Evolutionary conservation across 2,329 filamentous ascomycete species (phyloP), one percentile per base, ranked within the genome.

Genomic region (Aspergillus sp.): DNA sequence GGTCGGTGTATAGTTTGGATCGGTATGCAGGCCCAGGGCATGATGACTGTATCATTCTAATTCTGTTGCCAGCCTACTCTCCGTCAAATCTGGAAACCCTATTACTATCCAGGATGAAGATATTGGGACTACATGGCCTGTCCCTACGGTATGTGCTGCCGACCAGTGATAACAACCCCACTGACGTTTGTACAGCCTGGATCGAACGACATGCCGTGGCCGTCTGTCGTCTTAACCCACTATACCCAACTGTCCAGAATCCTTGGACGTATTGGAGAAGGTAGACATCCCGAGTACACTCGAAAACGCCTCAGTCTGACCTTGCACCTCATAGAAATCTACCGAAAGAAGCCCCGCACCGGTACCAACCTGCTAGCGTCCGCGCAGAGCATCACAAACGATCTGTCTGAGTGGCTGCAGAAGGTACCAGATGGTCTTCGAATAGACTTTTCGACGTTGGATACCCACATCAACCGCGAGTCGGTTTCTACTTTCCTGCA

Each of bases 1-100:
- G 80, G 80, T 81, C 77, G 29, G 75, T 82, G 1, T 83, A 83
- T 60, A 81, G 78, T 57, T 67, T 83, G 34, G 80, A 82, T 61
- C 70, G 78, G 66, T 69, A 61, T 25, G 45, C 10, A n/a, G 1
- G 14, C 20, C n/a, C 40, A 42, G 40, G 5, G 11, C 20, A 17
- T 21, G 7, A 5, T 21, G 13, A 23, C 17, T 31, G 5, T 19
- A 19, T 6, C 5, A 11, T 13, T n/a, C 21, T 42, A 13, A 36
- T 20, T 6, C 14, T 34, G 6, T 4, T 17, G 31, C 5, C 17
- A 70, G 73, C 13, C 76, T 83, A 23, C 66, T 82, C 1, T 78
- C 76, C 2, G 77, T 80, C 52, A 83, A 82, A 55, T 79, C 77
- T 1, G 80, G 80, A 6, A 80, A 81, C 56, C 80, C 80, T 1